These are phyloP conservation scores for Grifola frondosa DNA, from an alignment of 1,284 basidiomycete genomes.

Conservation along the genomic window DNA sequence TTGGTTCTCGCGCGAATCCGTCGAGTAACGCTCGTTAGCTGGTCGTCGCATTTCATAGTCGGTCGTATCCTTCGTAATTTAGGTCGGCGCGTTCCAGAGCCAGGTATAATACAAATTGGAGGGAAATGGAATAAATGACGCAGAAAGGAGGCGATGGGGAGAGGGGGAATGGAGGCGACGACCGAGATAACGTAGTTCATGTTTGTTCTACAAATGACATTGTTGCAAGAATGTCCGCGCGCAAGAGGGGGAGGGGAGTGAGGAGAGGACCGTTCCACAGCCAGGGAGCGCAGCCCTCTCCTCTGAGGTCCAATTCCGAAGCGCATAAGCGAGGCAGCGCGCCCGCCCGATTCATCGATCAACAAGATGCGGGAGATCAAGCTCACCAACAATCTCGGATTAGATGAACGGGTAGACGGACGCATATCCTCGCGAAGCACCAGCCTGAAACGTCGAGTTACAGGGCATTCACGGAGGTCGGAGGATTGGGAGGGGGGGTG, in stretches of 20 bases:
- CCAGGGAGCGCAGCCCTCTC: constrained; percentile 5
- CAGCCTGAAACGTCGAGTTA: constrained; percentile 47
- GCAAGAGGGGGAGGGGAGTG: constrained; percentile 4
- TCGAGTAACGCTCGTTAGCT: constrained; percentile 2
- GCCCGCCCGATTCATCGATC: constrained; percentile 35
- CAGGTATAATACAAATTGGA: constrained; percentile 19
- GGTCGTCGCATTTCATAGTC: constrained; percentile 13
- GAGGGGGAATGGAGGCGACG: constrained; percentile 4
- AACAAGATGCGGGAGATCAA: constrained; percentile 34
- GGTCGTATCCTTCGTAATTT: constrained; percentile 26
- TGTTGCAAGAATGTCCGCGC: constrained; percentile 15
- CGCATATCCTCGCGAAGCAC: constrained; percentile 24
- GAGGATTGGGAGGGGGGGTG: constrained; percentile 15
- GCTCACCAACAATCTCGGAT: constrained; percentile 23
- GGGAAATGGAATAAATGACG: constrained; percentile 7
- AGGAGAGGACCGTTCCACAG: constrained; percentile 6
- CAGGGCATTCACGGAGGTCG: constrained; percentile 35
- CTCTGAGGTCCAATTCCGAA: constrained; percentile 7
- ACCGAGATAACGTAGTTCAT: constrained; percentile 21
- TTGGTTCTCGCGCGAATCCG: not conserved
- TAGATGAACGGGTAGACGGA: constrained; percentile 11
- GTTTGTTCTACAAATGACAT: constrained; percentile 21
- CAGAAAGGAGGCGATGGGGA: constrained; percentile 5
- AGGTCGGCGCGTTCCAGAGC: constrained; percentile 25
- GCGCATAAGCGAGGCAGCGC: constrained; percentile 12